Evolutionary conservation across 2,329 filamentous ascomycete genomes (phyloP).

Genomic region (Colletotrichum abscissum): DNA sequence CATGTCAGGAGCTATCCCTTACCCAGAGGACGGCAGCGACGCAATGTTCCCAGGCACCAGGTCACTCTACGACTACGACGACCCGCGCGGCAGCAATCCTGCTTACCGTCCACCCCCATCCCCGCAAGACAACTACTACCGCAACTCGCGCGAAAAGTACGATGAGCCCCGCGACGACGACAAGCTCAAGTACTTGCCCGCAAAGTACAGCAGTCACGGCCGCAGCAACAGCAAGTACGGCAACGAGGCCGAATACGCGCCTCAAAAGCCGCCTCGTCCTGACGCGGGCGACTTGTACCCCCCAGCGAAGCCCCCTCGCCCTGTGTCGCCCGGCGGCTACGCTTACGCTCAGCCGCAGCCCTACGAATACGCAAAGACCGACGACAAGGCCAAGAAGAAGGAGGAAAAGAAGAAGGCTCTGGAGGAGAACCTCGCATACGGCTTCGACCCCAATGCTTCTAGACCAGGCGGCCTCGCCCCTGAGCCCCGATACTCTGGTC

Average conservation of each 20-base stretch:
- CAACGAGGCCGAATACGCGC: slow-evolving; percentile 40
- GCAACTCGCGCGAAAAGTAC: slow-evolving; percentile 49
- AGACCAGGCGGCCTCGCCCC: slow-evolving; percentile 29
- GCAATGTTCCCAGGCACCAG: slow-evolving; percentile 51
- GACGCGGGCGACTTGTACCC: slow-evolving; percentile 50
- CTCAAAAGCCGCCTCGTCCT: slow-evolving; percentile 38
- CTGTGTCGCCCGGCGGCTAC: slow-evolving; percentile 35
- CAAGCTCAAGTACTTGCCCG: slow-evolving; percentile 57
- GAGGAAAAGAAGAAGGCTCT: slow-evolving; percentile 44
- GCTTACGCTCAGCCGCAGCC: slow-evolving; percentile 43
- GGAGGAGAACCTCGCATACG: slow-evolving; percentile 65
- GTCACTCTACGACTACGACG: slow-evolving; percentile 53
- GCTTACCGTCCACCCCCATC: slow-evolving; percentile 49
- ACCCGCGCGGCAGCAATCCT: slow-evolving; percentile 38
- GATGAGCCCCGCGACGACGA: slow-evolving; percentile 45
- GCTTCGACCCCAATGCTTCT: slow-evolving; percentile 40
- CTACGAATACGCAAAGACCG: slow-evolving; percentile 42
- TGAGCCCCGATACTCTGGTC: slow-evolving; percentile 26
- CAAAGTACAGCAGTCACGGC: slow-evolving; percentile 56
- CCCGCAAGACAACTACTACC: slow-evolving; percentile 48
- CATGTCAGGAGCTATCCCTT: slow-evolving; percentile 45
- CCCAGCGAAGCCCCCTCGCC: slow-evolving; percentile 30
- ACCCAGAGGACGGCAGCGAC: slow-evolving; percentile 52
- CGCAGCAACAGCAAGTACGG: slow-evolving; percentile 39
- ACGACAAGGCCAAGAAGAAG: slow-evolving; percentile 41